Evolutionary conservation across 257 asterid species (phyloP).

Genomic region (Haberlea rhodopensis): DNA sequence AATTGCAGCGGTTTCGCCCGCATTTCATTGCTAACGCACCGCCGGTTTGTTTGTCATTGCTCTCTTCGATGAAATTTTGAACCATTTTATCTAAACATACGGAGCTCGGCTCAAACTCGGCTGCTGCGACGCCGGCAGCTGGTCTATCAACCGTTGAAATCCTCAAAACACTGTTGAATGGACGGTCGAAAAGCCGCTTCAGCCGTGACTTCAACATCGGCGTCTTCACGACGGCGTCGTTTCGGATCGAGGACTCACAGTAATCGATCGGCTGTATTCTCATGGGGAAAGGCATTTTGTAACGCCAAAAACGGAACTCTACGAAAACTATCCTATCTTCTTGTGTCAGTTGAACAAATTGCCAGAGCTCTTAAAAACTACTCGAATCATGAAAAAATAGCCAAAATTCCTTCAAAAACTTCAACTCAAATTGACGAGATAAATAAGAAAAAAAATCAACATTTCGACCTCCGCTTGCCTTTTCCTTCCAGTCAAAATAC

Average conservation of each 20-base stretch:
- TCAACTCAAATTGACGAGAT: conserved; percentile 18
- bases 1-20: too few relatives aligned
- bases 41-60: too few relatives aligned
- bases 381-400: conserved; percentile 12
- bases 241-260: conserved; percentile 45
- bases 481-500: neutral
- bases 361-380: neutral
- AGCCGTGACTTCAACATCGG: conserved; percentile 72
- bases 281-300: conserved; percentile 51
- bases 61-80: too few relatives aligned
- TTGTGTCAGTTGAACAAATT: neutral
- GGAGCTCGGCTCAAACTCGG: conserved; percentile 82
- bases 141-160: conserved; percentile 55
- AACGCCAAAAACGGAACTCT: neutral
- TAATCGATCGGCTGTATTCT: conserved; percentile 82
- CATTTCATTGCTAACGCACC: too few relatives aligned
- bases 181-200: conserved; percentile 85
- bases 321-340: neutral
- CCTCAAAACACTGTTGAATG: conserved; percentile 60
- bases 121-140: conserved; percentile 26
- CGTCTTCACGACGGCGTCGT: conserved; percentile 45
- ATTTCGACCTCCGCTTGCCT: conserved; percentile 2
- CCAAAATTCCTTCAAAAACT: conserved; percentile 21
- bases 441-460: conserved; percentile 11
- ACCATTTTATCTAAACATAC: conserved; percentile 77